phyloP scores from a whole-genome alignment of 495 filamentous ascomycete species.

The Chaetomium tenue region DNA sequence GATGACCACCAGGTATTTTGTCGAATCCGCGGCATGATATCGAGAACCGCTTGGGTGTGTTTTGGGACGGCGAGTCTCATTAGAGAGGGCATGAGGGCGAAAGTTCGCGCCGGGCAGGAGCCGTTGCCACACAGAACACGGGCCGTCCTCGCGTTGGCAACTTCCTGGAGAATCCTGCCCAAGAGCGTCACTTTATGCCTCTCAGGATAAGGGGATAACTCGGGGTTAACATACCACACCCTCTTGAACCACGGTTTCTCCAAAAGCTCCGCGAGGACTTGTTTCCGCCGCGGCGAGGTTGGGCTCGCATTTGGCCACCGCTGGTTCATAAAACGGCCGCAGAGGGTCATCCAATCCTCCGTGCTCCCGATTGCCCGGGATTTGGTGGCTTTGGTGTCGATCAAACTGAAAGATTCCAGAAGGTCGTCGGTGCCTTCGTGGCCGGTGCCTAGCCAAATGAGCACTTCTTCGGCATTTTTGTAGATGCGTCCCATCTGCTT shows the following conservation, averaged over 20 bases:
- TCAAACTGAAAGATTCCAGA: constrained; percentile 6
- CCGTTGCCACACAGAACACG: constrained; percentile 29
- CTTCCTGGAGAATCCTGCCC: constrained; percentile 26
- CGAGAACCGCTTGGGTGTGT: constrained; percentile 37
- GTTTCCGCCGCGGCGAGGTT: neutral
- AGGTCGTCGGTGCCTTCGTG: constrained; percentile 4
- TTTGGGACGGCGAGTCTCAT: constrained; percentile 8
- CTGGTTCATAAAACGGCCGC: neutral
- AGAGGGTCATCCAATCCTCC: neutral
- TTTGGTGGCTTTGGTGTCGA: constrained; percentile 1
- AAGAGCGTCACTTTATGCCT: too few species aligned
- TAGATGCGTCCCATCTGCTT: constrained; percentile 34
- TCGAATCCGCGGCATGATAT: constrained; percentile 38
- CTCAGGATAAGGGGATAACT: too few species aligned
- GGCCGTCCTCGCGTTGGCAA: constrained; percentile 18
- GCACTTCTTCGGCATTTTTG: constrained; percentile 18
- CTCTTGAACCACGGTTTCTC: constrained; percentile 24
- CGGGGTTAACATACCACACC: constrained; percentile 14
- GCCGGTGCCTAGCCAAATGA: constrained; percentile 33
- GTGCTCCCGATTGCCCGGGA: neutral
- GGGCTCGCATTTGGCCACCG: constrained; percentile 15
- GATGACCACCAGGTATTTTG: constrained; percentile 34
- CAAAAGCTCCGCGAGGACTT: constrained; percentile 11
- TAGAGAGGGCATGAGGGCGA: constrained; percentile 32
- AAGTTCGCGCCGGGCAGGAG: constrained; percentile 29